Base-by-base conservation (phyloP, 1,284 basidiomycete species). In the Bothia castanella region DNA sequence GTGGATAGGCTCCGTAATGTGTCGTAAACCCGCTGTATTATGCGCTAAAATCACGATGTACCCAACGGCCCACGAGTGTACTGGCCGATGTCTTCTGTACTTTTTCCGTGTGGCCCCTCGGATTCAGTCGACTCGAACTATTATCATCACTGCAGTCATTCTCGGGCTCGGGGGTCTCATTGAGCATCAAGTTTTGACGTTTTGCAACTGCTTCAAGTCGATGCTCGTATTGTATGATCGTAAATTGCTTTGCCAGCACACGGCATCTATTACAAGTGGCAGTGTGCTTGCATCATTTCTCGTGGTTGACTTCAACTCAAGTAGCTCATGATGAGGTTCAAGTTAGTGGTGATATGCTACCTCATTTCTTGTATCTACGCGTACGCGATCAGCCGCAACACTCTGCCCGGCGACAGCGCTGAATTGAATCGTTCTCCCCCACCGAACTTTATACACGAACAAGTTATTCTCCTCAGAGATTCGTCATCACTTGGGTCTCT, bases 11-110 rank as follows among this genome's bases (percentile, higher is more conserved):
- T 17, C 34, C 14, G 16, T 40, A 37, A 32, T 38, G 44, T 57
- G 36, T 43, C 40, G 21, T 38, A 34, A 34, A 32, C 29, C 23
- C 37, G 12, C 36, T 60, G 59, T 65, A 65, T 51, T 35, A 48
- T 58, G 38, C 46, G 20, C 46, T 49, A n/a, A 45, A 32, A 41
- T 9, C 10, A 21, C 27, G 27, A 45, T 62, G 56, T 60, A 60
- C 39, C 38, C 23, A 36, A 34, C 7, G 29, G 32, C 36, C 49
- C 21, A 29, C 44, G 37, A 43, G 43, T 55, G 49, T 47, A 45
- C 32, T n/a, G 14, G 37, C 38, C 27, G 19, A 27, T 25, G 41
- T 39, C 35, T 5, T 20, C 20, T 27, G 7, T 17, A n/a, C 4
- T 2, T 19, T 48, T 9, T 23, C 30, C 23, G 25, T 19, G 9